phyloP scores from a whole-genome alignment of 2,329 filamentous ascomycete genomes.

The Ceratocystis destructans region DNA sequence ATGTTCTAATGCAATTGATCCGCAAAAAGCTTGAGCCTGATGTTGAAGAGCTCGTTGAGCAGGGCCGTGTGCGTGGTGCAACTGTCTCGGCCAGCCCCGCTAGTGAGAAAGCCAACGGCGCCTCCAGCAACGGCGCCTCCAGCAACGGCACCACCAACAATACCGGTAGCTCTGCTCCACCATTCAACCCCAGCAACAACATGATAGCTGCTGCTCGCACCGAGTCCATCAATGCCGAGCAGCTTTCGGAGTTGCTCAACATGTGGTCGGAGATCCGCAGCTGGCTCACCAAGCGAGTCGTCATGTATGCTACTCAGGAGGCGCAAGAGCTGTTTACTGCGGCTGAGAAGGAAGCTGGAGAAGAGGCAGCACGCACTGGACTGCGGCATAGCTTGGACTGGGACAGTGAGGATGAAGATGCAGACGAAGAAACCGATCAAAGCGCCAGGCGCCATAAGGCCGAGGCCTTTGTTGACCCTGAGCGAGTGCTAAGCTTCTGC shows the following conservation, averaged over 20 bases:
- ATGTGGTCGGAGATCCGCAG: slow-evolving; percentile 41
- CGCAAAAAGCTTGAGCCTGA: slow-evolving; percentile 73
- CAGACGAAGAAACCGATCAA: slow-evolving; percentile 38
- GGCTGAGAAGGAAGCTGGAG: slow-evolving; percentile 51
- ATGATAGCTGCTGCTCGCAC: slow-evolving; percentile 20
- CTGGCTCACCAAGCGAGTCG: slow-evolving; percentile 32
- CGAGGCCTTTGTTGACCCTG: slow-evolving; percentile 29
- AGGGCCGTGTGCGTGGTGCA: slow-evolving; percentile 33
- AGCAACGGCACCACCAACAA: neutral
- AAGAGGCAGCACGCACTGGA: slow-evolving; percentile 60
- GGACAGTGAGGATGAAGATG: slow-evolving; percentile 43
- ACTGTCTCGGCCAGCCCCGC: neutral
- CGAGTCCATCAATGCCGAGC: slow-evolving; percentile 32
- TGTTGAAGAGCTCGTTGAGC: slow-evolving; percentile 58
- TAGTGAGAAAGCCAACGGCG: slow-evolving; percentile 22
- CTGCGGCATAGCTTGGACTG: slow-evolving; percentile 43
- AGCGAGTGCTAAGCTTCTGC: slow-evolving; percentile 36
- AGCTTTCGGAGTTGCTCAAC: slow-evolving; percentile 33
- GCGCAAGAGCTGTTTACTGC: slow-evolving; percentile 53
- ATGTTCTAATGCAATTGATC: slow-evolving; percentile 53
- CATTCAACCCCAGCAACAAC: slow-evolving; percentile 17
- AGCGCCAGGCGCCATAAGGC: neutral
- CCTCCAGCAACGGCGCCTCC: slow-evolving; percentile 17
- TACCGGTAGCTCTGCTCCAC: neutral
- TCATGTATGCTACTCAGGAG: slow-evolving; percentile 31